Percentiles rank a stretch among this genome's conserved stretches.
Evolutionary conservation across 768 basidiomycete species (phyloP).

Genomic region (Lentinus brumalis): DNA sequence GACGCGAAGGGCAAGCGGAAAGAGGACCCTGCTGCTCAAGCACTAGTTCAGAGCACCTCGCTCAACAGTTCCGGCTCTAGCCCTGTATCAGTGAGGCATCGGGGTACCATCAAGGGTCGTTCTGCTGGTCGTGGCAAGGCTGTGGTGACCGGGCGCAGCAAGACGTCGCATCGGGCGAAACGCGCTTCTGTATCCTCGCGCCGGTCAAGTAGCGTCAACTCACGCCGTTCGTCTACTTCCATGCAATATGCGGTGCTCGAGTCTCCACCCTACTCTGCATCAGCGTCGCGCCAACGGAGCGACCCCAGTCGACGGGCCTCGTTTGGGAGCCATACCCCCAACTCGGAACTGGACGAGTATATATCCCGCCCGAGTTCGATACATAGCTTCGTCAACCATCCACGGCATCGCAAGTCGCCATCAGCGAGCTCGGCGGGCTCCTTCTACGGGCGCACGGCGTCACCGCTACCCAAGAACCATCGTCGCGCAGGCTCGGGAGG

Average conservation of each 20-base stretch:
- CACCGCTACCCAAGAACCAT: constrained; percentile 76
- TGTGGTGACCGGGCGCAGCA: constrained; percentile 11
- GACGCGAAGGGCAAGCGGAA: constrained; percentile 88
- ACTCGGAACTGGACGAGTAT: constrained; percentile 79
- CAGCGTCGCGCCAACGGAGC: constrained; percentile 43
- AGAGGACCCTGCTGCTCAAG: constrained; percentile 32
- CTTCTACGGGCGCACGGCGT: constrained; percentile 58
- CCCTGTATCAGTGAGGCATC: constrained; percentile 25
- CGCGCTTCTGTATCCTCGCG: constrained; percentile 79
- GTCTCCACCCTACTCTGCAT: constrained; percentile 44
- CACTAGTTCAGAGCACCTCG: constrained; percentile 13
- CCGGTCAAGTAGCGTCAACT: constrained; percentile 91
- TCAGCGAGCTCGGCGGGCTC: constrained; percentile 80
- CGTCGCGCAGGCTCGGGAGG: constrained; percentile 79
- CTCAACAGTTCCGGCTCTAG: constrained; percentile 20
- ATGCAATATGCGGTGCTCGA: constrained; percentile 52
- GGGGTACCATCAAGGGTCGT: constrained; percentile 51
- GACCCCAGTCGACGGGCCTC: constrained; percentile 63
- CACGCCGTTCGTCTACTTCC: constrained; percentile 67
- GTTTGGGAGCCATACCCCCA: constrained; percentile 81
- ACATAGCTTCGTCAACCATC: constrained; percentile 68
- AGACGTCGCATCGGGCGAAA: constrained; percentile 55
- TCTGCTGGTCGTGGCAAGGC: constrained; percentile 41
- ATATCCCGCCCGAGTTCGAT: constrained; percentile 83
- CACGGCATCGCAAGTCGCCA: constrained; percentile 71